Percentiles rank a stretch among this genome's conserved stretches.
phyloP scores from a whole-genome alignment of 2,329 filamentous ascomycete species.

The Domatiomyces catenatus region DNA sequence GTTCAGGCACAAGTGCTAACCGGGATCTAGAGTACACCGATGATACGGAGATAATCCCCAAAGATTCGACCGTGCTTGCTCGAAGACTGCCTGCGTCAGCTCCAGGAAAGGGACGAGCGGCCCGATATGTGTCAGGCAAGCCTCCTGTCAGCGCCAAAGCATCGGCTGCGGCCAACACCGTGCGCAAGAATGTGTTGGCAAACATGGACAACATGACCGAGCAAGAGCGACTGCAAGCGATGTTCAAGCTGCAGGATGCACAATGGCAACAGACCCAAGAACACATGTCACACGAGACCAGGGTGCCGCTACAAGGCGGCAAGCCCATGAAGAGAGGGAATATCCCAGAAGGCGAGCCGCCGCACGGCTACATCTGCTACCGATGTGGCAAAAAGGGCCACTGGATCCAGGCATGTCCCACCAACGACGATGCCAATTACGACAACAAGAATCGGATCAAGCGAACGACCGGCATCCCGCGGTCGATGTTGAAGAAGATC shows the following conservation, averaged over 20 bases:
- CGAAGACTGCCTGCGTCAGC: conserved; percentile 70
- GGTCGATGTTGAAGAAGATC: conserved; percentile 87
- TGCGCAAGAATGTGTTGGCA: conserved; percentile 21
- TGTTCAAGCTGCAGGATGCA: conserved; percentile 77
- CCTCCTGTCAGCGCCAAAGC: conserved; percentile 71
- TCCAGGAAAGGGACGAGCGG: conserved; percentile 75
- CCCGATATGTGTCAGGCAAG: conserved; percentile 89
- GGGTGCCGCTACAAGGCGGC: conserved; percentile 27
- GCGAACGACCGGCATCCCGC: conserved; percentile 89
- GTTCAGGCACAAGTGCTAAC: conserved; percentile 17
- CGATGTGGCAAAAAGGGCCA: conserved; percentile 96
- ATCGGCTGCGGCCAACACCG: conserved; percentile 32
- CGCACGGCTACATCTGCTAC: conserved; percentile 89
- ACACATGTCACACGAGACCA: conserved; percentile 56
- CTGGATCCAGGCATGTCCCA: conserved; percentile 96
- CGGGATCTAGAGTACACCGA: conserved; percentile 68
- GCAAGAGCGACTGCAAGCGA: conserved; percentile 82
- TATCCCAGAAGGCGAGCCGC: conserved; percentile 83
- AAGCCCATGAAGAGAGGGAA: conserved; percentile 35
- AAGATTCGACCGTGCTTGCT: conserved; percentile 85
- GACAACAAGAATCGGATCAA: conserved; percentile 89
- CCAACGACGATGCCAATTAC: conserved; percentile 94
- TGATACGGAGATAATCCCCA: conserved; percentile 91
- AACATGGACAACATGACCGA: conserved; percentile 74
- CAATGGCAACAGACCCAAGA: conserved; percentile 91